phyloP scores from a whole-genome alignment of 148 eudicot species.

The Talinum fruticosum region DNA sequence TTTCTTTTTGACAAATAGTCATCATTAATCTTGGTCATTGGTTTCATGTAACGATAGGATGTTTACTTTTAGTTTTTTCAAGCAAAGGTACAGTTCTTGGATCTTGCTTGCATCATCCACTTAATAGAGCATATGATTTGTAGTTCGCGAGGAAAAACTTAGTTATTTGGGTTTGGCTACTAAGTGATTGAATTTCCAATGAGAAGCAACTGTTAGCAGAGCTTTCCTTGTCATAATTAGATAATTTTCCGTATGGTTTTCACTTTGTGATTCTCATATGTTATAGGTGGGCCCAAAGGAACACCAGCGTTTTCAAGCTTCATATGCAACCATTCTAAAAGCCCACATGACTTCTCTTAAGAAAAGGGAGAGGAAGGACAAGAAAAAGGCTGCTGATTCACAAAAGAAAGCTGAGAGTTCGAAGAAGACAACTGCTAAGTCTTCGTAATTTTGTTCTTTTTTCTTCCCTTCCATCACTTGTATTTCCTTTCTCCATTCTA shows the following conservation, averaged over 20 bases:
- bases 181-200: too few relatives aligned
- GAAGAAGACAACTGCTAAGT: conserved; percentile 40
- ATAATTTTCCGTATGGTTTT: neutral
- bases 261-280: neutral
- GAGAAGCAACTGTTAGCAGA: too few relatives aligned
- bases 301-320: conserved; percentile 89
- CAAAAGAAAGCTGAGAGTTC: conserved; percentile 44
- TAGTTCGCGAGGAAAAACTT: too few relatives aligned
- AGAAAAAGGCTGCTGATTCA: conserved; percentile 58
- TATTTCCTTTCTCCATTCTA: neutral
- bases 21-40: too few relatives aligned
- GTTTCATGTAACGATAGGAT: too few relatives aligned
- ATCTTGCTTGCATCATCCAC: too few relatives aligned
- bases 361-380: conserved; percentile 91
- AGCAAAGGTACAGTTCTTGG: too few relatives aligned
- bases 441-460: conserved; percentile 13
- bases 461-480: neutral
- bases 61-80: too few relatives aligned
- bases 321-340: conserved; percentile 85
- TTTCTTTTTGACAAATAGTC: too few relatives aligned
- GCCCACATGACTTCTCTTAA: conserved; percentile 91
- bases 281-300: conserved; percentile 78
- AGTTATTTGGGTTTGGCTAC: too few relatives aligned
- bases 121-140: too few relatives aligned
- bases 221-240: neutral